Evolutionary conservation across 345 rosid genomes (phyloP).

Genomic region (Geranium rotundifolium): DNA sequence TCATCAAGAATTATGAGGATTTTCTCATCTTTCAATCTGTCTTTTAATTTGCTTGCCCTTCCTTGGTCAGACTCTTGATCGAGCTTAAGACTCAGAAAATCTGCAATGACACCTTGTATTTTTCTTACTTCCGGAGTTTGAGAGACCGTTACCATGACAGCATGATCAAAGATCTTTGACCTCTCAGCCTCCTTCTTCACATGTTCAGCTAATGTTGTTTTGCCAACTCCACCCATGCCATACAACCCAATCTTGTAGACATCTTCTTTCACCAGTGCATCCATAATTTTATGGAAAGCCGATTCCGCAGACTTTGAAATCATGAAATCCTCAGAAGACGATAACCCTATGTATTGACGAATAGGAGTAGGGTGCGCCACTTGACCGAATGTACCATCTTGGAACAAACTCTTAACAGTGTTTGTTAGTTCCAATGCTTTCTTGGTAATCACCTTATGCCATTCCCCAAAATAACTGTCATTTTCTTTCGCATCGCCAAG

Average conservation of each 20-base stretch:
- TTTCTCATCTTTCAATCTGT: neutral
- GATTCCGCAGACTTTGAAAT: neutral
- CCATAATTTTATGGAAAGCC: neutral
- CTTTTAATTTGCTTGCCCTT: neutral
- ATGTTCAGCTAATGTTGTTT: neutral
- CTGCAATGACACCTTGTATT: neutral
- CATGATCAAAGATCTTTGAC: neutral
- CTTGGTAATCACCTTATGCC: neutral
- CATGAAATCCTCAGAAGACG: neutral
- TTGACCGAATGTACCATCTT: neutral
- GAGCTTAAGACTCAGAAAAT: neutral
- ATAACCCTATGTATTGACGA: neutral
- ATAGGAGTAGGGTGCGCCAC: neutral
- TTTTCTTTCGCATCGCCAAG: neutral
- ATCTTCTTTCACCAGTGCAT: neutral
- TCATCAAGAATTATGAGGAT: neutral
- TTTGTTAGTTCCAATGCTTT: too few relatives aligned
- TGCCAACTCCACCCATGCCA: neutral
- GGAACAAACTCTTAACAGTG: neutral
- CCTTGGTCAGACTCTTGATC: neutral
- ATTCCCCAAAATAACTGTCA: too few relatives aligned
- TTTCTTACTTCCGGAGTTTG: neutral
- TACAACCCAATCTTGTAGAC: neutral
- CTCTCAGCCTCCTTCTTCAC: neutral
- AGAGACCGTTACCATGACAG: neutral